Base-by-base conservation (phyloP, 179 eudicot genomes). In the Sideroxylon spinosum region DNA sequence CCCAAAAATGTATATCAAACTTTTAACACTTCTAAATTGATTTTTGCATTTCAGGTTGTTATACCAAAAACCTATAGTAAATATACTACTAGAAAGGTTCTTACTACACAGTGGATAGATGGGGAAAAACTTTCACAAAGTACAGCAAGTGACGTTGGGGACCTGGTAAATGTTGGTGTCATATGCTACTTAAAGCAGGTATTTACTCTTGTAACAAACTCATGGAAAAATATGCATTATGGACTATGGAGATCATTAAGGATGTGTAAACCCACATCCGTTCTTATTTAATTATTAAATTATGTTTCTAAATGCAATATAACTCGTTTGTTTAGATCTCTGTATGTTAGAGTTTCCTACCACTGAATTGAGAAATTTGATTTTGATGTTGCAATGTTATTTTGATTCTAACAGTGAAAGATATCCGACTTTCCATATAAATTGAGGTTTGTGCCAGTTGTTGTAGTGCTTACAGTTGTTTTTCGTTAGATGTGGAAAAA, bases 151-250 rank as follows among this genome's bases (percentile, higher is more conserved):
- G 99, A 95, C 90, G 99, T 93, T 64, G 99, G 99, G 80, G 94
- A 89, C 55, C 87, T 95, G 81, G 99, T 95, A 73, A 95, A 93
- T 85, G 98, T 95, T 85, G 99, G 99, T 78, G 99, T 95, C 57
- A 95, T 95, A 86, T 95, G 99, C 91, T 95, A 95, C 90, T 90
- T 95, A 68, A 95, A 95, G 92, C 99, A 95, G 99, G 99, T 93
- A 69, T 68, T 26, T 26, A 53, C 22, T 74, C n/a, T 22, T 5
- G 44, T 26, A 57, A 56, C 44, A 37, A 37, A 37, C 44, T 37
- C 44, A 37, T 3, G 44, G 44, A 37, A 37, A 37, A 37, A 37
- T 37, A 37, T 37, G 44, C 4, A 37, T 37, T 37, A 37, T 1
- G 44, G 44, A 37, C 44, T 37, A 37, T 37, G 5, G 44, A 37